Evolutionary conservation across 2,329 filamentous ascomycete genomes (phyloP).

Genomic region (Stachybotrys chartarum): DNA sequence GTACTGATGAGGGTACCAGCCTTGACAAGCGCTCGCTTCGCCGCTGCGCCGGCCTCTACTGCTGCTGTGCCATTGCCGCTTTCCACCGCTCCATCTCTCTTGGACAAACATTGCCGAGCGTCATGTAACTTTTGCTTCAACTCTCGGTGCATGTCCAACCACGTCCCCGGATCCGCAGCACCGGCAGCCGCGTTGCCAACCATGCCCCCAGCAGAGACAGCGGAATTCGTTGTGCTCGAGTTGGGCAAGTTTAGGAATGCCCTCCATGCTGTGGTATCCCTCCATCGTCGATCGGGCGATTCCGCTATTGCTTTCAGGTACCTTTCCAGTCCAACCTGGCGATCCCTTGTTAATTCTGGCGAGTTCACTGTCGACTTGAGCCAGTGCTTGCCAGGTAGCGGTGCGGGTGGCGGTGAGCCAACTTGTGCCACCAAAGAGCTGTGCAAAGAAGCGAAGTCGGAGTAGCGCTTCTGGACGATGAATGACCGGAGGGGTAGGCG

Average conservation of each 20-base stretch:
- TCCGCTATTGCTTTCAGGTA: slow-evolving; percentile 69
- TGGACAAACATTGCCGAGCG: slow-evolving; percentile 62
- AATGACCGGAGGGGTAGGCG: slow-evolving; percentile 70
- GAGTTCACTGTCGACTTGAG: slow-evolving; percentile 65
- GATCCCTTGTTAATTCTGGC: slow-evolving; percentile 61
- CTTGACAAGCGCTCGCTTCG: slow-evolving; percentile 65
- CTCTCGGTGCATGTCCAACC: slow-evolving; percentile 70
- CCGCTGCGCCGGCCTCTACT: slow-evolving; percentile 61
- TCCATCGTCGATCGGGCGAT: slow-evolving; percentile 68
- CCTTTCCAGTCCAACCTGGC: slow-evolving; percentile 59
- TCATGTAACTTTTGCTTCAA: slow-evolving; percentile 58
- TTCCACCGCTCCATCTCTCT: slow-evolving; percentile 49
- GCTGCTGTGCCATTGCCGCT: slow-evolving; percentile 33
- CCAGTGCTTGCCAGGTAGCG: slow-evolving; percentile 70
- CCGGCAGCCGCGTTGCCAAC: slow-evolving; percentile 29
- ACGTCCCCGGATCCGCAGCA: slow-evolving; percentile 57
- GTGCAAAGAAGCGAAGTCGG: slow-evolving; percentile 67
- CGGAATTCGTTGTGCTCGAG: slow-evolving; percentile 39
- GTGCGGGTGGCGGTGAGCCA: slow-evolving; percentile 55
- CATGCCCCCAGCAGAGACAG: slow-evolving; percentile 38
- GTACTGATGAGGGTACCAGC: slow-evolving; percentile 56
- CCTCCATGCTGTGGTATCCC: slow-evolving; percentile 65
- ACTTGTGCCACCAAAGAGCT: slow-evolving; percentile 51
- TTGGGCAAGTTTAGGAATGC: slow-evolving; percentile 64
- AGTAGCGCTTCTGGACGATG: slow-evolving; percentile 75